Conservation (phyloP, 2,329 filamentous ascomycete genomes). For the Pseudogymnoascus sp. region DNA sequence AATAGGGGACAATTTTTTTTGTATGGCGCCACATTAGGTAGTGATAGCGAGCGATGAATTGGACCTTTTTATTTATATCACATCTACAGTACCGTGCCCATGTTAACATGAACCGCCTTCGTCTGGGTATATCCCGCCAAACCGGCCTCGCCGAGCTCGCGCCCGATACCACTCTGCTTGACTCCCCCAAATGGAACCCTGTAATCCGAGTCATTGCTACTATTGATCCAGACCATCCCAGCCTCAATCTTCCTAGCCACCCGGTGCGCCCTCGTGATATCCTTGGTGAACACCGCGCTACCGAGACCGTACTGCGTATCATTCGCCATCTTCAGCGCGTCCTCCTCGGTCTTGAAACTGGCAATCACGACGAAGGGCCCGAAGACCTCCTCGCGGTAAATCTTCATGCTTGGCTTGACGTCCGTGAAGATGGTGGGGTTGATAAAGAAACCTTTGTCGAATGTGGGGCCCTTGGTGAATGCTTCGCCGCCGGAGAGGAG, state of each 20-base stretch:
- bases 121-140: slow-evolving; percentile 60
- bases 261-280: slow-evolving; percentile 60
- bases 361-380: slow-evolving; percentile 62
- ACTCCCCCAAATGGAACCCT: slow-evolving; percentile 63
- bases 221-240: slow-evolving; percentile 36
- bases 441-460: slow-evolving; percentile 60
- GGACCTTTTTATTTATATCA: slow-evolving; percentile 23
- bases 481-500: slow-evolving; percentile 51
- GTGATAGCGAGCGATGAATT: not conserved
- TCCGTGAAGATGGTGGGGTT: slow-evolving; percentile 66
- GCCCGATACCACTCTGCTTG: slow-evolving; percentile 68
- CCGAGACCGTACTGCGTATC: slow-evolving; percentile 59
- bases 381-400: slow-evolving; percentile 68
- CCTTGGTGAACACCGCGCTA: slow-evolving; percentile 58
- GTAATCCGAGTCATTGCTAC: slow-evolving; percentile 64
- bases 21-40: not conserved
- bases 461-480: slow-evolving; percentile 43
- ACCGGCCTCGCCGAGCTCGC: slow-evolving; percentile 64
- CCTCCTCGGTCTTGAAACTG: slow-evolving; percentile 63
- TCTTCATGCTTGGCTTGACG: slow-evolving; percentile 64
- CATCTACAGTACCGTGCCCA: too few relatives aligned
- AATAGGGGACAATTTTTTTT: too few relatives aligned
- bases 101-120: slow-evolving; percentile 46
- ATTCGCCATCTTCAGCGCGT: slow-evolving; percentile 57
- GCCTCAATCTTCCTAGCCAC: slow-evolving; percentile 57